Evolutionary conservation across 495 filamentous ascomycete species (phyloP).

Genomic region (Bacidia rubella): DNA sequence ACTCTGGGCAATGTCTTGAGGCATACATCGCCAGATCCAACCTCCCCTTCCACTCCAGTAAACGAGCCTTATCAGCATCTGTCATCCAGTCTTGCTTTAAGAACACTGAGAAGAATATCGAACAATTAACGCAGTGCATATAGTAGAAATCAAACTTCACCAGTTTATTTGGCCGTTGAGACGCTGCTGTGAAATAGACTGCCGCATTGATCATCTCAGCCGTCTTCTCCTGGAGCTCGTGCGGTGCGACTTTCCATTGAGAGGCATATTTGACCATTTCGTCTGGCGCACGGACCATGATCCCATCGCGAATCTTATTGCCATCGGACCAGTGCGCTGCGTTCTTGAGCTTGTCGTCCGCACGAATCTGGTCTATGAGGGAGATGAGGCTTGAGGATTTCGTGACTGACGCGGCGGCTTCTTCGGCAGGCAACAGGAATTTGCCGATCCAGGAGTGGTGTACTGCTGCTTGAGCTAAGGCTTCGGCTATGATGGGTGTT

Average conservation of each 20-base stretch:
- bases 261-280: slow-evolving; percentile 47
- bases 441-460: slow-evolving; percentile 26
- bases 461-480: slow-evolving; percentile 58
- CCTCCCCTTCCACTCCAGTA: slow-evolving; percentile 65
- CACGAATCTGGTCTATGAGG: slow-evolving; percentile 44
- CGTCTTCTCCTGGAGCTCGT: slow-evolving; percentile 50
- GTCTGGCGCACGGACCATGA: slow-evolving; percentile 45
- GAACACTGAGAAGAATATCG: slow-evolving; percentile 49
- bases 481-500: slow-evolving; percentile 71
- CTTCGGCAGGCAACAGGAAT: slow-evolving; percentile 39
- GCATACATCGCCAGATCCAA: slow-evolving; percentile 56
- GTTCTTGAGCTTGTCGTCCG: slow-evolving; percentile 37
- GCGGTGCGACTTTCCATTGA: slow-evolving; percentile 44
- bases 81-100: slow-evolving; percentile 25
- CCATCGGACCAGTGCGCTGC: slow-evolving; percentile 38
- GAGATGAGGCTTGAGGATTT: slow-evolving; percentile 38
- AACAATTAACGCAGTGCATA: slow-evolving; percentile 53
- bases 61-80: slow-evolving; percentile 40
- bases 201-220: slow-evolving; percentile 62
- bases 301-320: slow-evolving; percentile 54
- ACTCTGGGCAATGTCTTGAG: slow-evolving; percentile 41
- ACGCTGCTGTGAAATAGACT: slow-evolving; percentile 47
- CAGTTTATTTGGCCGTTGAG: slow-evolving; percentile 47
- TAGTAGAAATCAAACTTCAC: slow-evolving; percentile 73
- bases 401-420: slow-evolving; percentile 26